Percentiles rank a stretch among this genome's conserved stretches.
These are phyloP conservation scores for Curvularia spicifera DNA, from an alignment of 2,329 filamentous ascomycete species.

Conservation along the genomic window DNA sequence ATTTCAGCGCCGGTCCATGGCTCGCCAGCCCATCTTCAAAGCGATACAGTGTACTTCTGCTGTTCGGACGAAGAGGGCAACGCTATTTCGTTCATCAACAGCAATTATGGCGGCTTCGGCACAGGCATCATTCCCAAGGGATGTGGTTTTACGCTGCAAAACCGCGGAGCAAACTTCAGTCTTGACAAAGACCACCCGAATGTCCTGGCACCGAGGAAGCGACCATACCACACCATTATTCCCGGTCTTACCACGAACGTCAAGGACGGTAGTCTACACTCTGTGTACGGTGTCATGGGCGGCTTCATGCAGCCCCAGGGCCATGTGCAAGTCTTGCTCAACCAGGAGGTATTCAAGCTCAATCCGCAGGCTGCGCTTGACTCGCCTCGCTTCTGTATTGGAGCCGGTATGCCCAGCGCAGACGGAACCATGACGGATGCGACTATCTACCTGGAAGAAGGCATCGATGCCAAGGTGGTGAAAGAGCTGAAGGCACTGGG, in stretches of 20 bases:
- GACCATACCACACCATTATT: constrained; percentile 98
- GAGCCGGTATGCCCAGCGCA: constrained; percentile 70
- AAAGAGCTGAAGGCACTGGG: constrained; percentile 72
- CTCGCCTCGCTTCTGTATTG: constrained; percentile 88
- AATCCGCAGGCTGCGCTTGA: constrained; percentile 89
- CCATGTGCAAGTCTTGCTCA: constrained; percentile 89
- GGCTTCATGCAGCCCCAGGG: constrained; percentile 99
- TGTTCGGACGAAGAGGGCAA: constrained; percentile 84
- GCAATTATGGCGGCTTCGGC: constrained; percentile 89
- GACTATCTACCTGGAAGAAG: constrained; percentile 81
- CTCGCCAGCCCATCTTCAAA: constrained; percentile 76
- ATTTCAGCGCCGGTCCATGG: constrained; percentile 68
- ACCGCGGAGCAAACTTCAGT: constrained; percentile 86
- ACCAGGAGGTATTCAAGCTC: constrained; percentile 81
- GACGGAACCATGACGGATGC: constrained; percentile 63
- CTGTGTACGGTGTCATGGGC: constrained; percentile 95
- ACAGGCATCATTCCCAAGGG: constrained; percentile 82
- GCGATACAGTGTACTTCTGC: constrained; percentile 94
- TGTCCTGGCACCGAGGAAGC: constrained; percentile 76
- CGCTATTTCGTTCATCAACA: constrained; percentile 95
- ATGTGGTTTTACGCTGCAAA: constrained; percentile 93
- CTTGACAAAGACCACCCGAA: constrained; percentile 78
- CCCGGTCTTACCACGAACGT: constrained; percentile 85
- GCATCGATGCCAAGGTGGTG: constrained; percentile 72
- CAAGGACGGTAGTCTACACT: constrained; percentile 75